Evolutionary conservation across 441 rosid species (phyloP), one percentile per base, ranked within the genome.

Genomic region (Omphalea diandra): DNA sequence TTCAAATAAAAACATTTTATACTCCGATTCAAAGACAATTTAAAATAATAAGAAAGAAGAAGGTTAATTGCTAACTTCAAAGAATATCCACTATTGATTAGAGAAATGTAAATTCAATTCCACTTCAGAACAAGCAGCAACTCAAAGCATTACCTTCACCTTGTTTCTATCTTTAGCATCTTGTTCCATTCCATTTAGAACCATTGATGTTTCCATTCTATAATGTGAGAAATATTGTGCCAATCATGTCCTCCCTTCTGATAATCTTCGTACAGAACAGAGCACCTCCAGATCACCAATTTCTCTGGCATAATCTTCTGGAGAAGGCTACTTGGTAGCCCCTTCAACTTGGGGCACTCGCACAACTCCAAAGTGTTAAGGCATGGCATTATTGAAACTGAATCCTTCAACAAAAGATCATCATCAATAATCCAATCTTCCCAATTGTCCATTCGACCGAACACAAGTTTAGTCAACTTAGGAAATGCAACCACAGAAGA

Each of bases 401-500:
- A 15, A 61, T 22, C 4, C 27, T 35, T 15, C 63, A 7, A 57
- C 77, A n/a, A n/a, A n/a, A n/a, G n/a, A n/a, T n/a, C n/a, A n/a
- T n/a, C n/a, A n/a, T n/a, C n/a, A n/a, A n/a, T n/a, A n/a, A n/a
- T n/a, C 68, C 75, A 77, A 26, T 58, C 68, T 61, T 73, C 75
- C 77, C 53, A 77, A 9, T 60, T 26, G 12, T 0, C 1, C 68
- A 73, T 43, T 2, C 12, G 7, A 17, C 6, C 3, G 0, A 77
- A 15, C 2, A 7, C 0, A 9, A 72, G 69, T 5, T 1, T 22
- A 62, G 22, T 47, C 67, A 77, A 29, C 33, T 38, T 53, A 7
- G 68, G 69, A 31, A 71, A 71, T 63, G 74, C 74, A 41, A 71
- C 31, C n/a, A 22, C 52, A 5, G 53, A 62, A 1, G 69, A 62